Evolutionary conservation across 148 eudicot species (phyloP).

Genomic region (Fagopyrum homotropicum): DNA sequence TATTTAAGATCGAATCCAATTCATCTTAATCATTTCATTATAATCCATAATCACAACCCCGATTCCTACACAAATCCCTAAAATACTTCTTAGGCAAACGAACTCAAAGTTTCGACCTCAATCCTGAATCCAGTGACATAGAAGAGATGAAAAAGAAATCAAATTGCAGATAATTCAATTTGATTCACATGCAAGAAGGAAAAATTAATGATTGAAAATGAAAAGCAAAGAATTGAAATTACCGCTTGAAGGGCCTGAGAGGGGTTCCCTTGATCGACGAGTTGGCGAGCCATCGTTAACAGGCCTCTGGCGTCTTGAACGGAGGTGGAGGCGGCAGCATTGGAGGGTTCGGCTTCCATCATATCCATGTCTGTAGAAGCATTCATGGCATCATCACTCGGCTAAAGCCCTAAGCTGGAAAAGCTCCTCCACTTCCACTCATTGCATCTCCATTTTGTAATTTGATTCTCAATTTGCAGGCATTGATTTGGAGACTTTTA

Average conservation of each 20-base stretch:
- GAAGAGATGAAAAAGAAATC: neutral
- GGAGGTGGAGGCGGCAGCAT: constrained; percentile 18
- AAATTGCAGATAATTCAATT: no score
- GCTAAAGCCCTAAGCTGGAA: constrained; percentile 11
- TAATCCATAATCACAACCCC: neutral
- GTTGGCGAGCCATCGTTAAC: constrained; percentile 59
- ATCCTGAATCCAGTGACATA: neutral
- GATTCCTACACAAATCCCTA: neutral
- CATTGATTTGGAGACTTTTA: neutral
- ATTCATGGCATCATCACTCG: constrained; percentile 13
- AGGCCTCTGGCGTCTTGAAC: constrained; percentile 22
- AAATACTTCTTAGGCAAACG: neutral
- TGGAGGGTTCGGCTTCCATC: constrained; percentile 36
- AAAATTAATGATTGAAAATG: no score
- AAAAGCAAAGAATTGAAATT: constrained; percentile 7
- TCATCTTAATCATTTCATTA: neutral
- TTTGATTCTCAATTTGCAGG: neutral
- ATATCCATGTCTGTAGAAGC: constrained; percentile 45
- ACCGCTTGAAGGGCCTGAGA: constrained; percentile 88
- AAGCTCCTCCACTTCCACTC: constrained; percentile 4
- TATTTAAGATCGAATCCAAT: neutral
- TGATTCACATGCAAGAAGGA: no score
- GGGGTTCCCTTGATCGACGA: constrained; percentile 67
- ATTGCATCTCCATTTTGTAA: constrained; percentile 14
- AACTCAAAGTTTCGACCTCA: neutral